Evolutionary conservation across 2,329 filamentous ascomycete genomes (phyloP), one percentile per base, ranked within the genome.

Genomic region (Verticillium nubilum): DNA sequence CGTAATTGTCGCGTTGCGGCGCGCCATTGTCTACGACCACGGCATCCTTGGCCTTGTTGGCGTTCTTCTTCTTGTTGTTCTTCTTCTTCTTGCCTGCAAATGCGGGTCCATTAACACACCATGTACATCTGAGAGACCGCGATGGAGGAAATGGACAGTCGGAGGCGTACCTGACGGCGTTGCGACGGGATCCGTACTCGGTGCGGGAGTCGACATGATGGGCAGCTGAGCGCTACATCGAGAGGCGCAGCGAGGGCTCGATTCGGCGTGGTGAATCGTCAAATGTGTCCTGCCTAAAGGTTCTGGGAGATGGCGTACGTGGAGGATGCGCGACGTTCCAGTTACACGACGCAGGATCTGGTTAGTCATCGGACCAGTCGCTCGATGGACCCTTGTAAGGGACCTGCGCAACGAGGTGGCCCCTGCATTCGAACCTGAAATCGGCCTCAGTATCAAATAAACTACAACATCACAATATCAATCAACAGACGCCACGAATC

Each of bases 61-160:
- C 75, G 65, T 79, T 82, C 77, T 82, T 84, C 76, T 83, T 86
- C 73, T 84, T 86, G 67, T 81, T 85, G 67, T 78, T 81, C 69
- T 78, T 81, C 75, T 82, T 85, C 74, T 83, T 85, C 73, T 80
- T 83, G 66, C 74, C 76, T 77, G 68, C 60, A 65, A 54, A 56
- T 53, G 25, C 52, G 52, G 27, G 27, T 28, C 52, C 27, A 53
- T 53, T 42, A 29, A 66, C 68, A 50, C 19, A 7, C n/a, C 5
- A 12, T 23, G 19, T 23, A 50, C 42, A 19, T 13, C 42, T 9
- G 29, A 9, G 29, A 23, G 4, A 23, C 17, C 9, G 42, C 42
- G 42, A 12, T 25, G 13, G n/a, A 19, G 42, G 42, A 13, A 4
- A 23, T 31, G 29, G 6, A 31, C 29, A 31, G 13, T 31, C 9